A percentile compares a stretch with the other conserved stretches of the same genome.
These are phyloP conservation scores for Calonectria pauciramosa DNA, from an alignment of 2,329 filamentous ascomycete species.

Conservation along the genomic window DNA sequence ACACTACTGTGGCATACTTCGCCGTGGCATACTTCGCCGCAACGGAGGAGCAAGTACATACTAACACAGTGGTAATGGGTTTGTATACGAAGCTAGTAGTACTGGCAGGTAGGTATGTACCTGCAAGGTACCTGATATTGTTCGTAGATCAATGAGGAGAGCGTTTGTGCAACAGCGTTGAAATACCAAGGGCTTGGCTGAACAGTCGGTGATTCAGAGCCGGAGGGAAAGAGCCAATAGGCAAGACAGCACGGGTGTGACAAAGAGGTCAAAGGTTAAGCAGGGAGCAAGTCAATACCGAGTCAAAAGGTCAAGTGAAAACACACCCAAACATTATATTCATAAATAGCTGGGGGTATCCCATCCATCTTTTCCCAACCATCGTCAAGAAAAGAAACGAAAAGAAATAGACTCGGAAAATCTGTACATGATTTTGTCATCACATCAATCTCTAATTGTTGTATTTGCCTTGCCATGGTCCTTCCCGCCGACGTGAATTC, in stretches of 20 bases:
- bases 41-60: neutral
- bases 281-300: neutral
- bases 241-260: too few species aligned
- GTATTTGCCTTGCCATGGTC: conserved; percentile 23
- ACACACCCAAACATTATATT: conserved; percentile 32
- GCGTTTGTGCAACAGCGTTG: neutral
- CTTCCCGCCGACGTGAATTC: conserved; percentile 17
- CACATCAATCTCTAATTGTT: conserved; percentile 30
- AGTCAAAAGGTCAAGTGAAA: neutral
- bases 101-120: neutral
- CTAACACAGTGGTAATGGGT: neutral
- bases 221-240: too few species aligned
- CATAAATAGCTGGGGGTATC: conserved; percentile 33
- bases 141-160: neutral
- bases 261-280: neutral
- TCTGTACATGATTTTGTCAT: conserved; percentile 24
- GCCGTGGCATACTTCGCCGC: too few species aligned
- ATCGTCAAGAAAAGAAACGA: conserved; percentile 11
- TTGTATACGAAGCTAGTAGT: neutral
- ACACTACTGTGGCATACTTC: neutral
- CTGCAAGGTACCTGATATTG: neutral
- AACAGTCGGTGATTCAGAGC: neutral
- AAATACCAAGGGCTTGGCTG: neutral
- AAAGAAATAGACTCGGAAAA: neutral
- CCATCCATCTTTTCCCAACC: conserved; percentile 17